Conservation (phyloP, 2,329 filamentous ascomycete genomes). For the Trichoderma simmonsii region DNA sequence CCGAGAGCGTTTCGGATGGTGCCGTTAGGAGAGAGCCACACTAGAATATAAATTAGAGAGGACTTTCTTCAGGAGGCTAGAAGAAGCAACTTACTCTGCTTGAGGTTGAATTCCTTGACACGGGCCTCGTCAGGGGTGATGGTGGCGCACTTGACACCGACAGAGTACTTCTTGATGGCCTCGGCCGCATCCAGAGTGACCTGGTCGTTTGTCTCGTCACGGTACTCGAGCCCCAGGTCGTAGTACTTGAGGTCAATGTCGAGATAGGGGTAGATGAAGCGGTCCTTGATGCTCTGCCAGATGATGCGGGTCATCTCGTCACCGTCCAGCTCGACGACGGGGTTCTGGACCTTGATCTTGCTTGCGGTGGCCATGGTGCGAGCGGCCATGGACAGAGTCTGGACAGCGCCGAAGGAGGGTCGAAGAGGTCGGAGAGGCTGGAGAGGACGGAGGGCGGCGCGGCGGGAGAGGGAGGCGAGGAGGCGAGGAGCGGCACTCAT, state of each 20-base stretch:
- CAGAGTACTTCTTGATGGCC: constrained; percentile 98
- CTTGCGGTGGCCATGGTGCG: constrained; percentile 56
- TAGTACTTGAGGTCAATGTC: constrained; percentile 99
- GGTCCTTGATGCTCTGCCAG: constrained; percentile 99
- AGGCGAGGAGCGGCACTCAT: constrained; percentile 30
- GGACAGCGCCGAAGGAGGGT: constrained; percentile 41
- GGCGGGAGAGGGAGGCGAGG: constrained; percentile 30
- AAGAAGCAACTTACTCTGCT: constrained; percentile 69
- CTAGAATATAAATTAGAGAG: constrained; percentile 39
- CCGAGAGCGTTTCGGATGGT: constrained; percentile 74
- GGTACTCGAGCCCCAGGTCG: constrained; percentile 88
- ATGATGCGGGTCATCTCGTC: constrained; percentile 98
- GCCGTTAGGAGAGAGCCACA: constrained; percentile 98
- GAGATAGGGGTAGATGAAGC: constrained; percentile 94
- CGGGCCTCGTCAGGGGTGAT: constrained; percentile 97
- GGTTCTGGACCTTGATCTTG: constrained; percentile 99
- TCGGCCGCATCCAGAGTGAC: constrained; percentile 93
- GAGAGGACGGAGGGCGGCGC: constrained; percentile 28
- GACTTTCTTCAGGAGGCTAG: neutral
- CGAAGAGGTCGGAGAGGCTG: constrained; percentile 31
- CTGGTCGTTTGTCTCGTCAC: constrained; percentile 93
- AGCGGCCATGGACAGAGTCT: constrained; percentile 60
- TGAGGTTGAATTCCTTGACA: constrained; percentile 97
- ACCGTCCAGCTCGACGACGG: constrained; percentile 95
- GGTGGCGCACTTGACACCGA: constrained; percentile 98